These are phyloP conservation scores for Marchantia polymorpha DNA, from an alignment of 225 moss, liverwort and hornwort genomes.

Conservation along the genomic window DNA sequence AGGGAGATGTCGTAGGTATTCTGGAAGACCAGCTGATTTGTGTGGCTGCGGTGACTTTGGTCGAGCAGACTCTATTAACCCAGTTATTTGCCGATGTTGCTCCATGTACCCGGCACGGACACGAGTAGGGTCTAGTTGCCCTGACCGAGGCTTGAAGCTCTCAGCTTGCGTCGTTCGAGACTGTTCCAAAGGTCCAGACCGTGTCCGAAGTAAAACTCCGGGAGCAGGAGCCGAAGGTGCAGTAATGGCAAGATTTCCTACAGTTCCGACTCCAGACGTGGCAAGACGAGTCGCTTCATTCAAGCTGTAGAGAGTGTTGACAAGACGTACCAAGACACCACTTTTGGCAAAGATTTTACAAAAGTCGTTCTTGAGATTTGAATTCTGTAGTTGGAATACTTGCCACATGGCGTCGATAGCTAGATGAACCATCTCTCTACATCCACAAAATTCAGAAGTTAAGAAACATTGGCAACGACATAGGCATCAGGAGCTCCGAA, in stretches of 20 bases:
- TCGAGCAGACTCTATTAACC: constrained; percentile 44
- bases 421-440: constrained; percentile 98
- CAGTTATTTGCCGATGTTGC: constrained; percentile 45
- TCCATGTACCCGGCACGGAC: constrained; percentile 48
- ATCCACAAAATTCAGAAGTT: constrained; percentile 11
- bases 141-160: constrained; percentile 46
- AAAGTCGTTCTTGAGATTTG: constrained; percentile 81
- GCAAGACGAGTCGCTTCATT: constrained; percentile 70
- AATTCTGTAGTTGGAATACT: constrained; percentile 75
- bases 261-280: constrained; percentile 22
- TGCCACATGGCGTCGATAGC: constrained; percentile 94
- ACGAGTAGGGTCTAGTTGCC: constrained; percentile 56
- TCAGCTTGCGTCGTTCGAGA: constrained; percentile 36
- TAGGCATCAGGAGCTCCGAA: too few species aligned
- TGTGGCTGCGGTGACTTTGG: constrained; percentile 51
- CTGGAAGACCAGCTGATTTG: constrained; percentile 51
- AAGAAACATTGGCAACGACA: background rate
- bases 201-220: constrained; percentile 40
- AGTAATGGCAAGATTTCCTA: background rate
- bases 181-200: constrained; percentile 57
- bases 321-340: constrained; percentile 82
- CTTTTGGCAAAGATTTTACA: constrained; percentile 96
- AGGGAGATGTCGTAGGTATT: constrained; percentile 53
- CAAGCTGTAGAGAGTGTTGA: constrained; percentile 87
- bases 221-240: constrained; percentile 19